A percentile compares a stretch with the other conserved stretches of the same genome.
Evolutionary conservation across 2,329 filamentous ascomycete species (phyloP).

Genomic region (Phialocephala subalpina): DNA sequence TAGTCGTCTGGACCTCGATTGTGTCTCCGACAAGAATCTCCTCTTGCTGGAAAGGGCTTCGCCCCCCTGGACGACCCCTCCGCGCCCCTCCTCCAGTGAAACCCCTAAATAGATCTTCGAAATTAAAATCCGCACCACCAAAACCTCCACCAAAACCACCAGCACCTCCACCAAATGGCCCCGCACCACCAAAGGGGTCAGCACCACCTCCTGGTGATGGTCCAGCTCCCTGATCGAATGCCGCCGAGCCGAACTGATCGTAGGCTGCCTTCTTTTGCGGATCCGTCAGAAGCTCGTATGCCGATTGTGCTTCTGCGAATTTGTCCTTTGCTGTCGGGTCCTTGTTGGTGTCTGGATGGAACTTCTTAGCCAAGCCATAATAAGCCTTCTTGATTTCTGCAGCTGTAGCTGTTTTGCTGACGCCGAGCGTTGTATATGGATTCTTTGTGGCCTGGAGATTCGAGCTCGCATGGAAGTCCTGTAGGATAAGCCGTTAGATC

Average conservation of each 20-base stretch:
- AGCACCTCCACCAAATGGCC: constrained; percentile 58
- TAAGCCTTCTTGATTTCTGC: constrained; percentile 98
- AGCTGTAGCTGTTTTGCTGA: constrained; percentile 80
- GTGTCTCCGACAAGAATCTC: constrained; percentile 90
- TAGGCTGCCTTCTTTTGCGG: constrained; percentile 91
- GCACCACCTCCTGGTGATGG: constrained; percentile 66
- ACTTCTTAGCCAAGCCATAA: constrained; percentile 97
- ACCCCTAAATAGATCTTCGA: constrained; percentile 93
- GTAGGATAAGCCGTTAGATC: neutral
- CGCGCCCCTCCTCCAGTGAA: constrained; percentile 63
- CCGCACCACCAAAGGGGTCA: constrained; percentile 21
- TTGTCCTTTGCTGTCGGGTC: constrained; percentile 92
- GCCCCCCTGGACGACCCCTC: constrained; percentile 55
- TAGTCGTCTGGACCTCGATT: constrained; percentile 92
- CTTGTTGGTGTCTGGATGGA: constrained; percentile 97
- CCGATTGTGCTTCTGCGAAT: constrained; percentile 90
- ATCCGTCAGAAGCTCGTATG: constrained; percentile 94
- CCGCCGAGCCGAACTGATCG: constrained; percentile 88
- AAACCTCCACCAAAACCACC: constrained; percentile 68
- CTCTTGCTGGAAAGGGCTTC: constrained; percentile 77
- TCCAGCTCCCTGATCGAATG: constrained; percentile 77
- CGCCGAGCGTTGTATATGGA: constrained; percentile 87
- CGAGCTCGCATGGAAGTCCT: constrained; percentile 44
- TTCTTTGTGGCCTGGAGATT: constrained; percentile 61
- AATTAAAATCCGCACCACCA: constrained; percentile 81